phyloP scores from a whole-genome alignment of 2,329 filamentous ascomycete genomes.

The Hypoxylon rubiginosum region DNA sequence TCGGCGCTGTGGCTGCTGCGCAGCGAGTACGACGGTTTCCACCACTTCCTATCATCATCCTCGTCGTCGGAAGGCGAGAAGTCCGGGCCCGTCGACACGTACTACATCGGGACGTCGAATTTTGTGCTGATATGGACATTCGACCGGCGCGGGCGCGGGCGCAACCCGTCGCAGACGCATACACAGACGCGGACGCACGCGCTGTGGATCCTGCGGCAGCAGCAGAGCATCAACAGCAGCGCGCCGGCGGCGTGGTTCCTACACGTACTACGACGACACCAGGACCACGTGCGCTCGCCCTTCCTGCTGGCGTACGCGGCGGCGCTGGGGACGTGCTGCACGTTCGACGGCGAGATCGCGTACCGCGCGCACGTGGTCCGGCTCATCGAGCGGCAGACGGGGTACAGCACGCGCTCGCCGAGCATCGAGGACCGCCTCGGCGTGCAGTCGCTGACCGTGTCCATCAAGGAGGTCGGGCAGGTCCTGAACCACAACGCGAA shows the following conservation, averaged over 20 bases:
- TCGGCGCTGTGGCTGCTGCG: conserved; percentile 46
- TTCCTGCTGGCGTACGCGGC: conserved; percentile 44
- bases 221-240: conserved; percentile 18
- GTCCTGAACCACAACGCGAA: conserved; percentile 44
- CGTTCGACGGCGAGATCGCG: conserved; percentile 43
- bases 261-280: conserved; percentile 41
- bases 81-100: conserved; percentile 34
- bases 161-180: no score
- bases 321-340: conserved; percentile 42
- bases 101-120: conserved; percentile 44
- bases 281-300: conserved; percentile 38
- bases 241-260: conserved; percentile 39
- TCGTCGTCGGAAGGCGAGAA: not conserved
- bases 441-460: conserved; percentile 37
- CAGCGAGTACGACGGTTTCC: conserved; percentile 47
- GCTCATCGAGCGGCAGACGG: conserved; percentile 35
- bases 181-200: conserved; percentile 38
- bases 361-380: conserved; percentile 37
- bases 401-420: conserved; percentile 34
- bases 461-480: conserved; percentile 41
- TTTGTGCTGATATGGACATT: conserved; percentile 49
- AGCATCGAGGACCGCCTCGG: conserved; percentile 39
- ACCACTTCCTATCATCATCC: conserved; percentile 38
- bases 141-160: conserved; percentile 17
- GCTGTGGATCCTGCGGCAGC: conserved; percentile 42